Evolutionary conservation across 1,139 yeast species (phyloP), one percentile per base, ranked within the genome.

Genomic region (Sugiyamaella grinbergsii): DNA sequence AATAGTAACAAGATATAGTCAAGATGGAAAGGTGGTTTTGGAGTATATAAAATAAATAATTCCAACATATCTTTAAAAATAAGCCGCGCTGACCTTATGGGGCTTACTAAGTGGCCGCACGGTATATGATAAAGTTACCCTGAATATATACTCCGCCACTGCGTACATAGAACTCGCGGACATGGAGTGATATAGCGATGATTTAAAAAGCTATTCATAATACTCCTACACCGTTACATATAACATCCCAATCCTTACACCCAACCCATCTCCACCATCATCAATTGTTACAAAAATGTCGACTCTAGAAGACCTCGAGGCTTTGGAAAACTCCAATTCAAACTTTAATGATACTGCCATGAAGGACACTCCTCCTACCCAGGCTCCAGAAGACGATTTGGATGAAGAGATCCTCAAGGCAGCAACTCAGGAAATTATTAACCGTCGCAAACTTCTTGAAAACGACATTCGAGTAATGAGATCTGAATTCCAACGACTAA

Each of bases 391-490:
- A 23, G 77, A 75, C 42, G 80, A 78, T 59, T 71, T 91, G 57
- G 97, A 90, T 67, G 82, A 81, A 58, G 98, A 93, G 61, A 85
- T 93, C 69, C 72, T 87, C 61, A 75, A 74, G 56, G 81, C 91
- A 46, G 79, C 96, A 33, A 85, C 96, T 1, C 79, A 84, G 29
- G 98, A 94, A 64, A 81, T 94, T 64, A 76, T 79, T 67, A 91
- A 89, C 66, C 82, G 98, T 63, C 82, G 96, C 42, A 85, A 87
- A 62, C 75, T 94, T 55, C 77, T 93, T 62, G 98, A 93, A 66
- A 93, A 94, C 69, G 98, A 94, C 68, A 91, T 94, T 70, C 89
- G 91, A 69, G 94, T 94, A 61, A 90, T 94, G 87, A 80, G 89
- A 64, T 87, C 96, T 8, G 98, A 94, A 72, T 78, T 82, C 62